Percentiles rank a stretch among this genome's conserved stretches.
Conservation (phyloP, 768 basidiomycete genomes). For the Boletellus emodensis region DNA sequence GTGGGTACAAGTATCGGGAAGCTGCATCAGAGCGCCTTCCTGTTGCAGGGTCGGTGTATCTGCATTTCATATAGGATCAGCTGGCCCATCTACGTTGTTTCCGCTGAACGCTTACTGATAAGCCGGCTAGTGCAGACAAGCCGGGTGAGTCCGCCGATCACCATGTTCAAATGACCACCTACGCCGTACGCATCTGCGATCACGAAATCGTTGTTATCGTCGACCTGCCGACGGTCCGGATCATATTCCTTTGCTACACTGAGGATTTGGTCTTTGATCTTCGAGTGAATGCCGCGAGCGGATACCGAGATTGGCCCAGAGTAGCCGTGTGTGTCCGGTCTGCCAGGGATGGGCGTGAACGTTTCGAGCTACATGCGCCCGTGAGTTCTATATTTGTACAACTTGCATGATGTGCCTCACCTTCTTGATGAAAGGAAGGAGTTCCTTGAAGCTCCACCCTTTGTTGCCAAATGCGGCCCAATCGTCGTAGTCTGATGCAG, state of each 20-base stretch:
- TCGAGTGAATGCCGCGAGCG: background rate
- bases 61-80: background rate
- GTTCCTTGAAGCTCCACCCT: background rate
- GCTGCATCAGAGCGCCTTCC: background rate
- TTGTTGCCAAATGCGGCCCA: conserved; percentile 41
- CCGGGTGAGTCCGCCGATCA: background rate
- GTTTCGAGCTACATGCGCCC: background rate
- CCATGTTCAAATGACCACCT: background rate
- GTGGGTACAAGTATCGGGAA: background rate
- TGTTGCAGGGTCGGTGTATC: background rate
- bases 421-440: background rate
- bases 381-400: background rate
- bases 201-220: background rate
- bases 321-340: background rate
- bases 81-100: background rate
- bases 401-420: background rate
- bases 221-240: background rate
- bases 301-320: background rate
- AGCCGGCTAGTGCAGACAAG: background rate
- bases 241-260: background rate
- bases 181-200: background rate
- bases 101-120: background rate
- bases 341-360: background rate
- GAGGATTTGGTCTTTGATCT: background rate
- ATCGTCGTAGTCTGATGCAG: conserved; percentile 63